These are phyloP conservation scores for Chlamydomonas eustigma DNA, from an alignment of 139 green algal species.

Conservation along the genomic window DNA sequence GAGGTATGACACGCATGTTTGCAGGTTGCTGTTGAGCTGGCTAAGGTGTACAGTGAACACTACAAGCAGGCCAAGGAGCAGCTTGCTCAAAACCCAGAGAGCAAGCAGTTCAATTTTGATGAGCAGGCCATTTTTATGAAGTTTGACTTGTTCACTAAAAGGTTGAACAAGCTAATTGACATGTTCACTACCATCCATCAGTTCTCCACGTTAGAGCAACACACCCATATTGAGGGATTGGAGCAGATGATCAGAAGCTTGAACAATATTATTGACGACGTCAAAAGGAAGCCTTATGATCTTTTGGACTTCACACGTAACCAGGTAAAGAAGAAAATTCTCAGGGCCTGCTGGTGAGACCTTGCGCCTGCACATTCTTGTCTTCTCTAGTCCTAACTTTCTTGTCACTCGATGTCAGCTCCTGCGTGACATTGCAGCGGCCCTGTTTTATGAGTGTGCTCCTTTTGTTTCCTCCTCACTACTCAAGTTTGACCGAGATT, in stretches of 20 bases:
- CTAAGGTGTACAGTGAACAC: conserved; percentile 63
- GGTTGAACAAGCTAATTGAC: conserved; percentile 78
- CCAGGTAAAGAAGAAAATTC: conserved; percentile 34
- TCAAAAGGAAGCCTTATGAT: conserved; percentile 87
- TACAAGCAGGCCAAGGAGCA: conserved; percentile 61
- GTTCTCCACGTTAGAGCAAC: conserved; percentile 76
- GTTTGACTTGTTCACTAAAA: conserved; percentile 87
- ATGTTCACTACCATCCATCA: conserved; percentile 90
- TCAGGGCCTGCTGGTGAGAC: too few relatives aligned
- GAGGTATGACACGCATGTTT: neutral
- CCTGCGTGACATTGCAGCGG: too few relatives aligned
- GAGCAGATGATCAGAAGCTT: conserved; percentile 73
- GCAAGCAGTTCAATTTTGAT: conserved; percentile 72
- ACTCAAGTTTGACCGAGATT: conserved; percentile 79
- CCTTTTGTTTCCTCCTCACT: neutral
- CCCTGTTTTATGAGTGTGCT: too few relatives aligned
- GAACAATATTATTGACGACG: conserved; percentile 80
- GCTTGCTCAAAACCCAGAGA: conserved; percentile 46
- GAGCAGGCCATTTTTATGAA: conserved; percentile 75
- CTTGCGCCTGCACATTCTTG: too few relatives aligned
- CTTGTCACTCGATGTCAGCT: neutral
- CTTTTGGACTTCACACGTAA: conserved; percentile 81
- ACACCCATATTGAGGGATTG: conserved; percentile 89
- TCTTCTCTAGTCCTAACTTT: neutral
- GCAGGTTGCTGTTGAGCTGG: conserved; percentile 43